Conservation (phyloP, 2,329 filamentous ascomycete genomes). For the Colletotrichum sp. region DNA sequence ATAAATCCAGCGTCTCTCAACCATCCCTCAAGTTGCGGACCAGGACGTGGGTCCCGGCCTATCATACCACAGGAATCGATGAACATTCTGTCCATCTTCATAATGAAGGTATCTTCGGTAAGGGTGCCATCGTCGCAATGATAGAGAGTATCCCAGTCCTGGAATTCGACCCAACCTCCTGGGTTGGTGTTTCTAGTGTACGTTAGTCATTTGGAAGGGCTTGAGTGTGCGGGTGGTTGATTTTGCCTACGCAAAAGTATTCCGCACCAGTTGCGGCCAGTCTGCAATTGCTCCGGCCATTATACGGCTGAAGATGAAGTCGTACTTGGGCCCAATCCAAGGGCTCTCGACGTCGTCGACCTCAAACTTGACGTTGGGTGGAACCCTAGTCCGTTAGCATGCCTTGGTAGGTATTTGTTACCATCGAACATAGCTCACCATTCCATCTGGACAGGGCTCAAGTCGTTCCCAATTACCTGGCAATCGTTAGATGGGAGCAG, state of each 20-base stretch:
- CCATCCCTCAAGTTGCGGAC: conserved; percentile 29
- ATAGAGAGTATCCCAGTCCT: conserved; percentile 24
- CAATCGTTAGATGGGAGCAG: no score
- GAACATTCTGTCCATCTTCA: conserved; percentile 21
- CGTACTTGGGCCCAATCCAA: conserved; percentile 42
- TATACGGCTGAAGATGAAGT: conserved; percentile 32
- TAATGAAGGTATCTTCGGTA: not conserved
- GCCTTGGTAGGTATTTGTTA: no score
- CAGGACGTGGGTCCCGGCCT: conserved; percentile 33
- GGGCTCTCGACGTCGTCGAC: conserved; percentile 66
- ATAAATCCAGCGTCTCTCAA: conserved; percentile 41
- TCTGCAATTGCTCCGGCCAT: not conserved
- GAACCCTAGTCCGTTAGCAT: conserved; percentile 41
- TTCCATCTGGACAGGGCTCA: not conserved
- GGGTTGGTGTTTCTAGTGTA: conserved; percentile 33
- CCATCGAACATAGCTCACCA: not conserved
- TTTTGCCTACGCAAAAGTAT: not conserved
- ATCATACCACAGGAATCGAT: conserved; percentile 24
- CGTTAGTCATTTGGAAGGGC: not conserved
- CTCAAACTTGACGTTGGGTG: conserved; percentile 68
- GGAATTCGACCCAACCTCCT: conserved; percentile 35
- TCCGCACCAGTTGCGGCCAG: not conserved
- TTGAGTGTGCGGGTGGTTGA: no score
- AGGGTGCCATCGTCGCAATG: conserved; percentile 27
- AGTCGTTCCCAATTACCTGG: not conserved